Base-by-base conservation (phyloP, 768 basidiomycete genomes). In the Hericium alpestre region DNA sequence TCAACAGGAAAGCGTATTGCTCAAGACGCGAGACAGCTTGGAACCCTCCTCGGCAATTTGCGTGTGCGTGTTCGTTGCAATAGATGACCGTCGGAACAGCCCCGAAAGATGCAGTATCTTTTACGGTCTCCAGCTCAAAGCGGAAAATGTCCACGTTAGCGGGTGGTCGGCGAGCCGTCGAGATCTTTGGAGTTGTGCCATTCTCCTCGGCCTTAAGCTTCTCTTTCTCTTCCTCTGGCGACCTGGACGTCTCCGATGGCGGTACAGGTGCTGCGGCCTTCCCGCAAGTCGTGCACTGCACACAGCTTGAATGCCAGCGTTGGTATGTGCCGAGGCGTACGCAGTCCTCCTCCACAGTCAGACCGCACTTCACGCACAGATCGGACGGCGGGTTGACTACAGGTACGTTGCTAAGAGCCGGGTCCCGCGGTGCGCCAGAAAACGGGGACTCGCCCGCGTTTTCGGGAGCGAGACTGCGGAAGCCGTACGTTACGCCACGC, bases 311-410 rank as follows among this genome's bases (percentile, higher is more conserved):
- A 71, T 99, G 96, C 96, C 96, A 98, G 49, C 95, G 80, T 66
- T 92, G 87, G 72, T 93, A 95, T n/a, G 93, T 94, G 38, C 93
- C 96, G 27, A 95, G 73, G 57, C 96, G 80, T 48, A 92, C 89
- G 65, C 96, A 98, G 62, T 98, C 96, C 69, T 99, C 96, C 71
- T 99, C 96, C 22, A 99, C 91, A 0, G 95, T 95, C 60, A 83
- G 75, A 46, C 80, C 79, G 70, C 96, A 99, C 65, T 82, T 85
- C 53, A 92, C 81, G 67, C 96, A 99, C 41, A 93, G 80, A 73
- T 99, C 96, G 16, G 87, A 89, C 7, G 90, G 90, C 15, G 88
- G 87, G 60, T 82, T 83, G 59, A 68, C 80, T n/a, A 81, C 78
- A 16, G 79, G 77, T 43, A 81, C 70, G 65, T 79, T 70, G 55